These are phyloP conservation scores for Candida dajiaensis DNA, from an alignment of 805 yeast genomes.

Conservation along the genomic window DNA sequence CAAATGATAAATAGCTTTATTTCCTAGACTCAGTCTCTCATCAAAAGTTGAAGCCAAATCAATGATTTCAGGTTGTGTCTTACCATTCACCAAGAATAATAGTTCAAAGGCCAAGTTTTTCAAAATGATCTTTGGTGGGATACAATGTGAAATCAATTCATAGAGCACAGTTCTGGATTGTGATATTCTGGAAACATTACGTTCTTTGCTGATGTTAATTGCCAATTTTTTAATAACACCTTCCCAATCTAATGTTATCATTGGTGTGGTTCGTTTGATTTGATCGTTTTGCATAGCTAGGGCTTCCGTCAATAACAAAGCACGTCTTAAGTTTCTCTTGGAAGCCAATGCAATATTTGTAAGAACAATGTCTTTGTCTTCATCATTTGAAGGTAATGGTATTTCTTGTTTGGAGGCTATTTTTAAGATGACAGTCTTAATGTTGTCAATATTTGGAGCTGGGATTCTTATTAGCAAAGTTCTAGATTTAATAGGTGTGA, in stretches of 20 bases:
- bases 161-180: constrained; percentile 65
- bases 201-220: constrained; percentile 47
- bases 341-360: constrained; percentile 47
- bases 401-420: constrained; percentile 55
- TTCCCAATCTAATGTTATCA: constrained; percentile 85
- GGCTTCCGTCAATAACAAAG: constrained; percentile 78
- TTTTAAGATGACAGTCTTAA: constrained; percentile 44
- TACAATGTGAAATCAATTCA: constrained; percentile 87
- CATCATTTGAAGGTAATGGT: constrained; percentile 28
- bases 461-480: constrained; percentile 84
- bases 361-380: constrained; percentile 38
- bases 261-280: constrained; percentile 39
- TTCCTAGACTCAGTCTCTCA: constrained; percentile 80
- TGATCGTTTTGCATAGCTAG: constrained; percentile 62
- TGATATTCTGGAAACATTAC: constrained; percentile 51
- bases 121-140: constrained; percentile 79
- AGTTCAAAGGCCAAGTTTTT: constrained; percentile 52
- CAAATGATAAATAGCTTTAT: constrained; percentile 85
- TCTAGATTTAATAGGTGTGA: constrained; percentile 91
- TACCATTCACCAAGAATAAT: constrained; percentile 25
- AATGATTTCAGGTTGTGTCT: constrained; percentile 41
- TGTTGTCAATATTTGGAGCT: constrained; percentile 64
- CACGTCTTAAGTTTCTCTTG: constrained; percentile 70
- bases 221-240: constrained; percentile 67
- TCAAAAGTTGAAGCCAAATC: constrained; percentile 65